Base-by-base conservation (phyloP, 2,329 filamentous ascomycete genomes). In the Thelonectria discophora region DNA sequence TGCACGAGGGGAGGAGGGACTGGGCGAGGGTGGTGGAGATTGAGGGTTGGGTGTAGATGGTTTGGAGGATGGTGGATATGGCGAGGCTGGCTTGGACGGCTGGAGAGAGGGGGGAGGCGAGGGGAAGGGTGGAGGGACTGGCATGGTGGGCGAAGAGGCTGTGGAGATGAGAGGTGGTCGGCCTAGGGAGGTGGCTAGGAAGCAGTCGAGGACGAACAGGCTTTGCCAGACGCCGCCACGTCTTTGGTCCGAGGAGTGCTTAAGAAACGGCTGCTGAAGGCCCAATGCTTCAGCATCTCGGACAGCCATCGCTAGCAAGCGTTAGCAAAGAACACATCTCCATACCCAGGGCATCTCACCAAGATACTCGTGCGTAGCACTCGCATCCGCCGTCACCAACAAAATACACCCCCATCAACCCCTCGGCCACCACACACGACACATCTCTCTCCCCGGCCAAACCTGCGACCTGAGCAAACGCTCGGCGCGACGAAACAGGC, bases 401-500 rank as follows among this genome's bases (percentile, higher is more conserved):
- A 85, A 85, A 86, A 68, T 89, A 91, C 2, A 89, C 74, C 0
- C 87, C 81, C 84, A 90, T 89, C 37, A 91, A 75, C 0, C 86
- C 75, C 45, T 90, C 76, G 2, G 86, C 86, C 69, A 90, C 87
- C 48, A 90, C 81, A 12, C 86, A 86, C 84, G 87, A 84, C 57
- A 88, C 84, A 20, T 83, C 84, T 67, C 89, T 84, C 68, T 89
- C 87, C 88, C 83, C 80, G 3, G 76, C 73, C 1, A 78, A 72
- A 1, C 78, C 76, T 47, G 82, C 77, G 17, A 76, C 77, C 27
- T 8, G 7, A 30, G 9, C 15, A 89, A 76, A 43, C 78, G 79
- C 65, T 84, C 86, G 5, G 87, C 88, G 63, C 83, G 86, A 15
- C 82, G 77, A 68, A 87, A 90, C 70, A 90, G 89, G 11, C 85